Base-by-base conservation (phyloP, 129 eudicot species). In the Heracleum sosnowskyi region DNA sequence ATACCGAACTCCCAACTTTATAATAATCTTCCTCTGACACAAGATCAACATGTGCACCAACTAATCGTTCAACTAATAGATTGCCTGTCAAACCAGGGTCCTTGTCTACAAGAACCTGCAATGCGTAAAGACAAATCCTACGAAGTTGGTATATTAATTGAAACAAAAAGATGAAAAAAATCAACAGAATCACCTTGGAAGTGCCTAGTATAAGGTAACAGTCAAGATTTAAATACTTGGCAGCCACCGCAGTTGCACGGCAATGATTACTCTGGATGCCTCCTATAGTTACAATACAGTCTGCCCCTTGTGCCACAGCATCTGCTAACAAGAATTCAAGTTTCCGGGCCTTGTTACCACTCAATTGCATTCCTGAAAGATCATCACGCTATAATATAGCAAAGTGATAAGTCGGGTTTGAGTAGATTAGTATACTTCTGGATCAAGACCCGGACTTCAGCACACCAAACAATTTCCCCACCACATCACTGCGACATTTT, bases 191-290 rank as follows among this genome's bases (percentile, higher is more conserved):
- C 79, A 95, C 99, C 99, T 95, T 92, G 63, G 99, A 95, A 79
- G 99, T 95, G 37, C 97, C 94, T 75, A 95, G 82, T 76, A 95
- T 90, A 26, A 95, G 93, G 85, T 82, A 95, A 84, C 95, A 95
- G 80, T 92, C 97, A 1, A 95, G 97, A 84, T 87, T 89, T 46
- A 95, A 78, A 82, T 95, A 95, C 82, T 86, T 92, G 33, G 99
- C 95, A 80, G 99, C 97, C 9, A 95, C 99, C 80, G 99, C 99
- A n/a, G 99, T 92, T 36, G 99, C 99, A 33, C 99, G 96, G 62
- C 99, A 95, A 82, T 95, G 99, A 79, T 95, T 95, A 84, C 99
- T 95, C 83, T 95, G 99, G 86, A 95, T 95, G 81, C 97, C 99
- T 78, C 99, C 99, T 47, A 90, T 90, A 17, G 99, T 92, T 78